Conservation (phyloP, 1,284 basidiomycete species). For the Exobasidium rhododendri region DNA sequence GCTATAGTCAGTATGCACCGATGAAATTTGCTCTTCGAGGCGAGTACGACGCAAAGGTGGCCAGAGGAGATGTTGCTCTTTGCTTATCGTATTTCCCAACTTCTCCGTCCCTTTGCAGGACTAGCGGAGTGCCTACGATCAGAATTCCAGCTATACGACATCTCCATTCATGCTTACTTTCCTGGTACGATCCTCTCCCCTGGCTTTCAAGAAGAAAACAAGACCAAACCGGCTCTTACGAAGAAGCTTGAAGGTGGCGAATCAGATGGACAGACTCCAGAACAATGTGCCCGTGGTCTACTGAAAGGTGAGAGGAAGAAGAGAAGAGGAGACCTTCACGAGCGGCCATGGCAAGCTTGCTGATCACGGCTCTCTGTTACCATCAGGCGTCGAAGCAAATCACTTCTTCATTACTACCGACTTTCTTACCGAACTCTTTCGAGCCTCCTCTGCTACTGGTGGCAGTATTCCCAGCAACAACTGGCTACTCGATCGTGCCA, state of each 20-base stretch:
- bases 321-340: conserved; percentile 24
- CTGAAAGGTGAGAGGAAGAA: conserved; percentile 61
- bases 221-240: conserved; percentile 74
- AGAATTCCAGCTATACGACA: conserved; percentile 75
- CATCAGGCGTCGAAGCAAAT: conserved; percentile 21
- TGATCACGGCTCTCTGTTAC: neutral
- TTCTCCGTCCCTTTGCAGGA: neutral
- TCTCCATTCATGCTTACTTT: conserved; percentile 80
- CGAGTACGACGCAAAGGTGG: too few relatives aligned
- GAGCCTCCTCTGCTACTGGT: conserved; percentile 25
- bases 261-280: conserved; percentile 62
- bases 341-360: too few relatives aligned
- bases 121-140: conserved; percentile 80
- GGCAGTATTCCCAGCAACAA: conserved; percentile 42
- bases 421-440: conserved; percentile 41
- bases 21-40: conserved; percentile 86
- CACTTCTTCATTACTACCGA: conserved; percentile 50
- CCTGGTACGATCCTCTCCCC: conserved; percentile 80
- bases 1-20: conserved; percentile 80
- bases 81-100: conserved; percentile 56
- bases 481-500: conserved; percentile 29
- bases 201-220: conserved; percentile 75
- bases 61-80: neutral
- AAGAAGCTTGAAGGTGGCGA: conserved; percentile 79
- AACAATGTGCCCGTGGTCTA: conserved; percentile 65